A percentile compares a stretch with the other conserved stretches of the same genome.
These are phyloP conservation scores for Leccinum broughii DNA, from an alignment of 768 basidiomycete genomes.

Conservation along the genomic window DNA sequence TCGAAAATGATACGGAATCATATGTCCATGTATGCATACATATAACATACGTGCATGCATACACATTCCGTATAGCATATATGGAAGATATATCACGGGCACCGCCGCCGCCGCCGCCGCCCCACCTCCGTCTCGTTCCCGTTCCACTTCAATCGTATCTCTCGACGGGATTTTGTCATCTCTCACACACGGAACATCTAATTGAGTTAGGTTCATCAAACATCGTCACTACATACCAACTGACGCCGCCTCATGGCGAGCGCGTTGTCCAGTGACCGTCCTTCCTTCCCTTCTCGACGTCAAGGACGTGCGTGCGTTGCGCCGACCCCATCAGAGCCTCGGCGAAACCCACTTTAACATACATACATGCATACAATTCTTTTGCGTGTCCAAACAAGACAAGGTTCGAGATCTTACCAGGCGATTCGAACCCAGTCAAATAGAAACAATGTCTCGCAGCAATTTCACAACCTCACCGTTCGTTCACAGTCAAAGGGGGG, in stretches of 20 bases:
- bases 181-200: not conserved
- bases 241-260: slow-evolving; percentile 24
- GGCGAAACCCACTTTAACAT: slow-evolving; percentile 26
- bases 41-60: not conserved
- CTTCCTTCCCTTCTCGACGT: not conserved
- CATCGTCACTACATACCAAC: slow-evolving; percentile 1
- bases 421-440: slow-evolving; percentile 15
- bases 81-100: not conserved
- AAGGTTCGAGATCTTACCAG: slow-evolving; percentile 20
- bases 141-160: not conserved
- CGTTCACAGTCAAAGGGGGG: slow-evolving; percentile 1
- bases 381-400: slow-evolving; percentile 1
- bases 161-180: slow-evolving; percentile 2
- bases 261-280: slow-evolving; percentile 19
- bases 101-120: not conserved
- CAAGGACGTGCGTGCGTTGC: slow-evolving; percentile 2
- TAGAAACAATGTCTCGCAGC: slow-evolving; percentile 1
- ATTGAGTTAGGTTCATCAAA: slow-evolving; percentile 24
- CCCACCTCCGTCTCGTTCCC: not conserved
- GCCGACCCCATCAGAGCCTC: slow-evolving; percentile 23
- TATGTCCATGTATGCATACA: not conserved
- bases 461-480: slow-evolving; percentile 12
- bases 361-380: not conserved
- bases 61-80: not conserved
- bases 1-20: not conserved